These are phyloP conservation scores for Lachancea meyersii DNA, from an alignment of 805 yeast species.

Conservation along the genomic window DNA sequence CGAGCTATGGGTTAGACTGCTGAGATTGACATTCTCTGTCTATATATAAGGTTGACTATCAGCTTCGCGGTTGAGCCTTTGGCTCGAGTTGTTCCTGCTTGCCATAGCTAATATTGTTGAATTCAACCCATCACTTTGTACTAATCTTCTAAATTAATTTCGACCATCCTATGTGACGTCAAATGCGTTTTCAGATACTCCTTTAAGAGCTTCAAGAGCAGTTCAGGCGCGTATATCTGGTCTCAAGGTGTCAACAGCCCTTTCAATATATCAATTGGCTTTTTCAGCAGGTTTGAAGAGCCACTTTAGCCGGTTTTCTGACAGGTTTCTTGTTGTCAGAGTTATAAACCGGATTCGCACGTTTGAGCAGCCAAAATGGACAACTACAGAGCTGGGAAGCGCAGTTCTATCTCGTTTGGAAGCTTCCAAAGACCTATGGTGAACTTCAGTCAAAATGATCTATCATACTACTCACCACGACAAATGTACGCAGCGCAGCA, in stretches of 20 bases:
- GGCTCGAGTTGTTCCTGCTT: background rate
- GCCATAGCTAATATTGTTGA: background rate
- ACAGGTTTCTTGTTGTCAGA: too few relatives aligned
- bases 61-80: too few relatives aligned
- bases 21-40: too few relatives aligned
- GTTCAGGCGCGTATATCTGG: background rate
- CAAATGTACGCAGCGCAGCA: constrained; percentile 8
- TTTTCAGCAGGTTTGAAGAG: constrained; percentile 1
- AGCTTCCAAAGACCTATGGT: constrained; percentile 16
- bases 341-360: background rate
- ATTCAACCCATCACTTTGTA: background rate
- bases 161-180: background rate
- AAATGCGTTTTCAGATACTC: too few relatives aligned
- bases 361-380: constrained; percentile 4
- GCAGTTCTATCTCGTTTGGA: constrained; percentile 30
- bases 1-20: too few relatives aligned
- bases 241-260: background rate
- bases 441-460: constrained; percentile 6
- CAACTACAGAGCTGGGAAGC: constrained; percentile 22
- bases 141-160: background rate
- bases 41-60: too few relatives aligned
- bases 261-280: background rate
- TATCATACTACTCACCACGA: constrained; percentile 7
- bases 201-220: background rate
- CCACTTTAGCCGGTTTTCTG: background rate